A percentile compares a stretch with the other conserved stretches of the same genome.
These are phyloP conservation scores for Eimeria falciformis DNA, from an alignment of 169 alveolate genomes.

Conservation along the genomic window DNA sequence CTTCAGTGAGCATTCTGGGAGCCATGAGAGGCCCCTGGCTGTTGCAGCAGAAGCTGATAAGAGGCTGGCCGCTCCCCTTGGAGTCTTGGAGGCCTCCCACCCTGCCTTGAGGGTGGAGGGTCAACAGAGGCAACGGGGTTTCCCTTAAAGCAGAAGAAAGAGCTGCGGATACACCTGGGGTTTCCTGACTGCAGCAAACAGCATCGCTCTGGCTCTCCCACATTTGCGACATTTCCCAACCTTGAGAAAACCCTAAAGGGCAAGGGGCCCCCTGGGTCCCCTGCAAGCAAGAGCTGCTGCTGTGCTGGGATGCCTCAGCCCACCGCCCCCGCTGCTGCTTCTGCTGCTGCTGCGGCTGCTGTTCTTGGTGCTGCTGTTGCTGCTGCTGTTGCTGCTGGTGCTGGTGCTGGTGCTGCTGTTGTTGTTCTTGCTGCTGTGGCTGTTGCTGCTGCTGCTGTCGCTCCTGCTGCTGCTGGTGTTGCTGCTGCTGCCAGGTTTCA, in stretches of 20 bases:
- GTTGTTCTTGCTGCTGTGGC: not conserved
- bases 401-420: constrained; percentile 1
- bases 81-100: not conserved
- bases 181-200: not conserved
- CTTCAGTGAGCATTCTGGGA: not conserved
- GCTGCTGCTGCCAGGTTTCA: constrained; percentile 22
- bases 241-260: constrained; percentile 5
- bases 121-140: not conserved
- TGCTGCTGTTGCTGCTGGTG: constrained; percentile 25
- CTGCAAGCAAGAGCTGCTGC: not conserved
- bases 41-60: constrained; percentile 25
- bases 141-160: not conserved
- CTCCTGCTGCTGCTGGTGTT: constrained; percentile 14
- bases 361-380: no score
- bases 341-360: no score
- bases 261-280: no score
- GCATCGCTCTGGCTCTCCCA: not conserved
- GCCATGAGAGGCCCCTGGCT: constrained; percentile 10
- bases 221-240: constrained; percentile 43
- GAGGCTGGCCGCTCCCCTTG: not conserved
- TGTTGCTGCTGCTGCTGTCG: constrained; percentile 11
- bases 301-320: no score
- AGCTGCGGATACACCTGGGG: constrained; percentile 17
- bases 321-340: not conserved
- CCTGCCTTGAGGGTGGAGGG: not conserved